Conservation (phyloP, 2,329 filamentous ascomycete genomes). For the Claviceps fusiformis region DNA sequence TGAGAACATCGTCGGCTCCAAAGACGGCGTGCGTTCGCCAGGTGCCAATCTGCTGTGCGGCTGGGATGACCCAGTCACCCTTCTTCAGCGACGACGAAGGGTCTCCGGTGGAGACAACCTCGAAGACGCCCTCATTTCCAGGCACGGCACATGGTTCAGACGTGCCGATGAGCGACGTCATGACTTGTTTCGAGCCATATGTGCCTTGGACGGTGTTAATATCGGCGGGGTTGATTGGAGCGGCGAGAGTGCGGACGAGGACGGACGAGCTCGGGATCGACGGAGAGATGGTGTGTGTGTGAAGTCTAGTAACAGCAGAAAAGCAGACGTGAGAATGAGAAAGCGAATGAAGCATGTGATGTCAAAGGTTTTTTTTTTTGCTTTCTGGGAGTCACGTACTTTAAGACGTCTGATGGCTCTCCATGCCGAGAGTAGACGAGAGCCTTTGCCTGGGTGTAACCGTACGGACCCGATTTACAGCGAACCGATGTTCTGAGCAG, state of each 20-base stretch:
- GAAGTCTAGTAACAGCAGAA: constrained; percentile 33
- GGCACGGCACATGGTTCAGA: constrained; percentile 60
- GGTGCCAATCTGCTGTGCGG: constrained; percentile 70
- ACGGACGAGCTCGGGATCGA: constrained; percentile 49
- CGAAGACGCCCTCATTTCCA: constrained; percentile 88
- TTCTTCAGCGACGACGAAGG: constrained; percentile 39
- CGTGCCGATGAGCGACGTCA: constrained; percentile 66
- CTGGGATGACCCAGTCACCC: constrained; percentile 93
- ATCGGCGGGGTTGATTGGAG: constrained; percentile 92
- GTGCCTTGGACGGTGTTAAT: constrained; percentile 97
- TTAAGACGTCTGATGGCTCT: constrained; percentile 58
- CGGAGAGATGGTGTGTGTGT: constrained; percentile 65
- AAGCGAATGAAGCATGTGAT: background rate
- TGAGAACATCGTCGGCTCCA: constrained; percentile 44
- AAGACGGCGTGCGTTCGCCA: constrained; percentile 84
- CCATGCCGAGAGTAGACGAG: constrained; percentile 63
- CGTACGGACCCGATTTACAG: constrained; percentile 50
- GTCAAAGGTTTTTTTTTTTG: too few species aligned
- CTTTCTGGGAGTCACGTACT: constrained; percentile 24
- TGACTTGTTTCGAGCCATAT: constrained; percentile 74
- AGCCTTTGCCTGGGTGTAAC: constrained; percentile 76
- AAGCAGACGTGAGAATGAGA: too few species aligned
- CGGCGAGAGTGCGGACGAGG: constrained; percentile 76
- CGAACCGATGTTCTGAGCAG: constrained; percentile 22
- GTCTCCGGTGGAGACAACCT: constrained; percentile 61